A percentile compares a stretch with the other conserved stretches of the same genome.
Evolutionary conservation across 768 basidiomycete species (phyloP).

Genomic region (Clavaria fumosa): DNA sequence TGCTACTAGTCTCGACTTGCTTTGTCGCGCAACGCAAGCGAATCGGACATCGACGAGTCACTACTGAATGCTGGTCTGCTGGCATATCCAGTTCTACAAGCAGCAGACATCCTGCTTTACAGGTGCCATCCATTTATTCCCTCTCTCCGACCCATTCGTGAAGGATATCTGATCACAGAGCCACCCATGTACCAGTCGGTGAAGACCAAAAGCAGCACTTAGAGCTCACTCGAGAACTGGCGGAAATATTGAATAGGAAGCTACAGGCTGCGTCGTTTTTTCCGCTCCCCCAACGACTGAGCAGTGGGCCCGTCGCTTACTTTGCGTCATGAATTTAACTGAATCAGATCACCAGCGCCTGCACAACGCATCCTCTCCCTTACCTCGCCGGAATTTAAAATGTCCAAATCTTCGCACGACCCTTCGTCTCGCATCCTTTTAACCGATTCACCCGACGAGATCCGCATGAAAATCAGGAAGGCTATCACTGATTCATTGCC

Average conservation of each 20-base stretch:
- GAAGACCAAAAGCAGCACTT: conserved; percentile 95
- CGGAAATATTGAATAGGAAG: conserved; percentile 64
- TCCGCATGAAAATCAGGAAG: conserved; percentile 53
- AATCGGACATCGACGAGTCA: conserved; percentile 69
- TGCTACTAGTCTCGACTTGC: conserved; percentile 53
- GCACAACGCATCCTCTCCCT: conserved; percentile 77
- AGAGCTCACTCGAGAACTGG: conserved; percentile 75
- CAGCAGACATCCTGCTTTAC: conserved; percentile 82
- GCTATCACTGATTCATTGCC: conserved; percentile 76
- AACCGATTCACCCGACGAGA: conserved; percentile 51
- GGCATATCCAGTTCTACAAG: conserved; percentile 87
- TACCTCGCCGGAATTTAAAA: conserved; percentile 72
- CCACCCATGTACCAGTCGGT: conserved; percentile 90
- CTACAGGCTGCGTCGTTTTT: conserved; percentile 45
- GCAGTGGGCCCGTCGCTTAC: conserved; percentile 36
- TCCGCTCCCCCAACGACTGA: conserved; percentile 52
- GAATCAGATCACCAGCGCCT: conserved; percentile 34
- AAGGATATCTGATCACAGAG: conserved; percentile 26
- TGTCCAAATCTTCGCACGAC: conserved; percentile 89
- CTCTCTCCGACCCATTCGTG: neutral
- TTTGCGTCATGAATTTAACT: neutral
- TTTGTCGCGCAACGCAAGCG: conserved; percentile 55
- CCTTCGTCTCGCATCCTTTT: conserved; percentile 70
- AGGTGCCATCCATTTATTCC: conserved; percentile 29
- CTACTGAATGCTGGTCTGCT: conserved; percentile 74